A percentile compares a stretch with the other conserved stretches of the same genome.
Evolutionary conservation across 2,329 filamentous ascomycete genomes (phyloP).

Genomic region (Trichoderma sp.): DNA sequence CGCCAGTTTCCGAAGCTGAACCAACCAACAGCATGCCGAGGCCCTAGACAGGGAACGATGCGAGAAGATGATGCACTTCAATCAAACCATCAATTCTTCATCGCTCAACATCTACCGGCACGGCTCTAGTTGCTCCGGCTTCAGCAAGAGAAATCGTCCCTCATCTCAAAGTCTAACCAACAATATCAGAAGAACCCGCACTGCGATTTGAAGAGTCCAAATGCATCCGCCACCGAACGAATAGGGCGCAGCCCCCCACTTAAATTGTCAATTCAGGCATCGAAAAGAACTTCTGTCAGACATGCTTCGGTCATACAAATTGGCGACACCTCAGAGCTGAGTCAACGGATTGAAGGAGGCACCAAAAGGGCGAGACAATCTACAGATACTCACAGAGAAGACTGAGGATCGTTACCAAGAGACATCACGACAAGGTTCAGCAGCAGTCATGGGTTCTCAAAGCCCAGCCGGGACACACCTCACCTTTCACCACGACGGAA

Average conservation of each 20-base stretch:
- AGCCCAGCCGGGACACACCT: constrained; percentile 43
- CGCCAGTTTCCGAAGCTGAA: not conserved
- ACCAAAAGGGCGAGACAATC: not conserved
- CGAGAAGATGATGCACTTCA: not conserved
- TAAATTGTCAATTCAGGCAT: constrained; percentile 11
- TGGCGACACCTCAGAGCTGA: not conserved
- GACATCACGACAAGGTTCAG: not conserved
- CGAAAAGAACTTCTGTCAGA: not conserved
- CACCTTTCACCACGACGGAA: constrained; percentile 49
- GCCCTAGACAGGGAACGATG: not conserved
- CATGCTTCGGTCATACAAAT: not conserved
- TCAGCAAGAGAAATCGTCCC: not conserved
- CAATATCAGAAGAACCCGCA: not conserved
- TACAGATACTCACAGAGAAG: not conserved
- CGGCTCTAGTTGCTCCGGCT: not conserved
- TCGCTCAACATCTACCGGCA: not conserved
- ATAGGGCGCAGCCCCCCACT: constrained; percentile 24
- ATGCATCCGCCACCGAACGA: not conserved
- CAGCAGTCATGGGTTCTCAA: constrained; percentile 1
- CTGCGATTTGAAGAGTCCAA: not conserved
- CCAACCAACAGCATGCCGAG: not conserved
- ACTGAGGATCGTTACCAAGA: too few relatives aligned
- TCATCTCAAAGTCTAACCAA: not conserved
- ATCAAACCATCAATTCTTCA: not conserved
- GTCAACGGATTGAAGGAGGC: not conserved